phyloP scores from a whole-genome alignment of 1,139 yeast species.

The Candida dubliniensis region DNA sequence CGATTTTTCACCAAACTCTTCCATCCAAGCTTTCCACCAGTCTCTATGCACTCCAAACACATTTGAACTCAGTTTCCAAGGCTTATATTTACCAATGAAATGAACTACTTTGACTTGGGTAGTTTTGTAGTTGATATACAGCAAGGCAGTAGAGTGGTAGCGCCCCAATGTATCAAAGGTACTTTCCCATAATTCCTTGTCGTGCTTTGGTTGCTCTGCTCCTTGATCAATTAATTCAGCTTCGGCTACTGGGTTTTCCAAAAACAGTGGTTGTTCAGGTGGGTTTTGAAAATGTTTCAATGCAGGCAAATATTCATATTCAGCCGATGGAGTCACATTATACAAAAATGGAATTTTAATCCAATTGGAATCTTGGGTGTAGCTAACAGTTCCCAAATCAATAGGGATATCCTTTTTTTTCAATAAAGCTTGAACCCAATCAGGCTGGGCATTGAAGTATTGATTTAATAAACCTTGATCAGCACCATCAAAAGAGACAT shows the following conservation, averaged over 20 bases:
- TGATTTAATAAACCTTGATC: constrained; percentile 93
- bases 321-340: constrained; percentile 83
- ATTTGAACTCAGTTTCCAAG: constrained; percentile 56
- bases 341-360: constrained; percentile 71
- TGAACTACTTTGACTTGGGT: constrained; percentile 62
- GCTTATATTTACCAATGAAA: constrained; percentile 79
- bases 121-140: constrained; percentile 20
- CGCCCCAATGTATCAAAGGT: constrained; percentile 19
- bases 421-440: constrained; percentile 34
- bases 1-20: constrained; percentile 27
- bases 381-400: constrained; percentile 10
- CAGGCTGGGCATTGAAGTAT: constrained; percentile 57
- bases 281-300: constrained; percentile 49
- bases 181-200: constrained; percentile 13
- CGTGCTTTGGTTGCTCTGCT: constrained; percentile 6
- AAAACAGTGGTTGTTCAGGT: constrained; percentile 6
- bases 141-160: constrained; percentile 29
- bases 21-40: constrained; percentile 50
- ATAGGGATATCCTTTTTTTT: constrained; percentile 1
- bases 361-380: constrained; percentile 48
- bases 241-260: constrained; percentile 4
- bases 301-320: constrained; percentile 86
- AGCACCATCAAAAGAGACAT: constrained; percentile 82
- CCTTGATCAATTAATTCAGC: constrained; percentile 7
- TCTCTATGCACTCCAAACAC: constrained; percentile 25